phyloP scores from a whole-genome alignment of 495 filamentous ascomycete species.

The Xylaria telfairii region DNA sequence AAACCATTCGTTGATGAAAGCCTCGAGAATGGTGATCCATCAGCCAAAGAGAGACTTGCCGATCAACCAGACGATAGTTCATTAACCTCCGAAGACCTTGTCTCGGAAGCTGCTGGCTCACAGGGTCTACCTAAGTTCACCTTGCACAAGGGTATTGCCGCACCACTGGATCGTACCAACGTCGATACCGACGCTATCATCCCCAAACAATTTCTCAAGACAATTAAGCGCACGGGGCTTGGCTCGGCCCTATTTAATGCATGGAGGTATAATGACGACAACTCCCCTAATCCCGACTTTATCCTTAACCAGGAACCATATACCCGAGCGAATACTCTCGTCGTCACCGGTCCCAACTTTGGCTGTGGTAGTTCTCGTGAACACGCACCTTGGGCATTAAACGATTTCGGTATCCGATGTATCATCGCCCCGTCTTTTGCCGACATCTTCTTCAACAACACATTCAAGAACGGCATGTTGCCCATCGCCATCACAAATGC shows the following conservation, averaged over 20 bases:
- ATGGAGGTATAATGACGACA: conserved; percentile 76
- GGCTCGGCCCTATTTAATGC: conserved; percentile 86
- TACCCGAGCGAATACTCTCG: conserved; percentile 84
- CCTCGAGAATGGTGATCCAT: conserved; percentile 69
- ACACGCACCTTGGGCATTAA: conserved; percentile 95
- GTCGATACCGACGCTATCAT: conserved; percentile 99
- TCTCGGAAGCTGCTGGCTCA: conserved; percentile 56
- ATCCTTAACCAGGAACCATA: conserved; percentile 91
- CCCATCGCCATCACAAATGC: conserved; percentile 77
- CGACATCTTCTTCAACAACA: conserved; percentile 99
- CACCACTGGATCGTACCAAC: conserved; percentile 85
- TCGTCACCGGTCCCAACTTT: conserved; percentile 93
- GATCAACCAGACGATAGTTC: conserved; percentile 78
- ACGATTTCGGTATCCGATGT: conserved; percentile 95
- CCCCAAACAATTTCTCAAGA: conserved; percentile 98
- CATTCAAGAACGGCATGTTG: conserved; percentile 99
- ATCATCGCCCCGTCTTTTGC: conserved; percentile 92
- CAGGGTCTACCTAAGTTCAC: conserved; percentile 83
- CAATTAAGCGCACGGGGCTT: conserved; percentile 96
- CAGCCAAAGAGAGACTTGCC: conserved; percentile 72
- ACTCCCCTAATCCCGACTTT: conserved; percentile 78
- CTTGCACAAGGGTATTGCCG: conserved; percentile 82
- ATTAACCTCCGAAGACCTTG: conserved; percentile 63
- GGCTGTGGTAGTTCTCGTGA: conserved; percentile 93
- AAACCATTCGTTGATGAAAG: conserved; percentile 73